Evolutionary conservation across 805 yeast genomes (phyloP).

Genomic region (Blastobotrys mokoenaii): DNA sequence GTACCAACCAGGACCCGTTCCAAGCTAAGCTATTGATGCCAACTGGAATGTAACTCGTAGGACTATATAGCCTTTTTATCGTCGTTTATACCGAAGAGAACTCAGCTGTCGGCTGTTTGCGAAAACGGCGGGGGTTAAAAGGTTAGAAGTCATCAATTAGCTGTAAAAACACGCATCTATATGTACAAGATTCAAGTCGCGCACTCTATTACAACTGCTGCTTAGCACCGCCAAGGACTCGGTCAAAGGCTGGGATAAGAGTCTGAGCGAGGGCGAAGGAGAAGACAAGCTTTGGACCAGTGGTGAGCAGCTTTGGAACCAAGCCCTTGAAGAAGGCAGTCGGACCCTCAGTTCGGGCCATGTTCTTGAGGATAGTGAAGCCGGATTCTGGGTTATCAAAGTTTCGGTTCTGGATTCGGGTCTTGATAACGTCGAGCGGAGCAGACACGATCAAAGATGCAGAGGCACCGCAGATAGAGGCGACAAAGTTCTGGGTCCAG

Average conservation of each 20-base stretch:
- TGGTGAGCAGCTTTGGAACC: slow-evolving; percentile 91
- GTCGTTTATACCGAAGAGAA: too few species aligned
- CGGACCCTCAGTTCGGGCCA: slow-evolving; percentile 85
- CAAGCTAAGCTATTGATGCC: too few species aligned
- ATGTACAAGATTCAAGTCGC: too few species aligned
- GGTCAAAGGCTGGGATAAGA: slow-evolving; percentile 92
- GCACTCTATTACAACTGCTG: background rate
- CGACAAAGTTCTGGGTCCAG: slow-evolving; percentile 89
- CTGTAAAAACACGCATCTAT: too few species aligned
- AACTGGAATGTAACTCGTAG: too few species aligned
- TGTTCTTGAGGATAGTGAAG: slow-evolving; percentile 82
- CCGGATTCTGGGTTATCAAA: slow-evolving; percentile 96
- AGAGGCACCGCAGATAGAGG: slow-evolving; percentile 94
- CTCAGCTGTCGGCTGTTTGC: too few species aligned
- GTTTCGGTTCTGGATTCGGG: slow-evolving; percentile 94
- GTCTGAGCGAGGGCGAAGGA: slow-evolving; percentile 98
- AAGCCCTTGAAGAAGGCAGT: slow-evolving; percentile 92
- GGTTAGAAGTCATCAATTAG: too few species aligned
- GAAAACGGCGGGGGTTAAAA: too few species aligned
- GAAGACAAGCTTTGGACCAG: slow-evolving; percentile 97
- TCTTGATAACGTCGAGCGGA: slow-evolving; percentile 95
- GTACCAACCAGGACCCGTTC: too few species aligned
- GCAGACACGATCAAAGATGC: slow-evolving; percentile 95
- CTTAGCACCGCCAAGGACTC: slow-evolving; percentile 34
- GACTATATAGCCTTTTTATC: too few species aligned